Conservation (phyloP, 768 basidiomycete genomes). For the Mycena vitilis region DNA sequence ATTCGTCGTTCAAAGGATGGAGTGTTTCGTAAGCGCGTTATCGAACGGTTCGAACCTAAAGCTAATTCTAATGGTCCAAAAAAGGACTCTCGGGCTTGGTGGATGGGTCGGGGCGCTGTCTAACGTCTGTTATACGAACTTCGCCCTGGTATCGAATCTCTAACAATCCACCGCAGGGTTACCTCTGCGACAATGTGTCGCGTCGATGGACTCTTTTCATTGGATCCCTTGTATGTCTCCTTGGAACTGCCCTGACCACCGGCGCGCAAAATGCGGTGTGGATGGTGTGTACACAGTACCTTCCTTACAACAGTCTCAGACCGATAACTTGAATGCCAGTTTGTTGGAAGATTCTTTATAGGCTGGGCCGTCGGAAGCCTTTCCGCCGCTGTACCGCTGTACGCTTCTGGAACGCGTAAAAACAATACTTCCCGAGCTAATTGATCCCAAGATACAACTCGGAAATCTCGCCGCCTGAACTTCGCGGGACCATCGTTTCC, state of each 20-base stretch:
- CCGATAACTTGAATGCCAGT: conserved; percentile 18
- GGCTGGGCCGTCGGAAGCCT: conserved; percentile 71
- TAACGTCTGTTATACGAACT: conserved; percentile 19
- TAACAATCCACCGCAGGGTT: conserved; percentile 21
- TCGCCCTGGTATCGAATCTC: not conserved
- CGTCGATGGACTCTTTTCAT: conserved; percentile 38
- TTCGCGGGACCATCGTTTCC: conserved; percentile 50
- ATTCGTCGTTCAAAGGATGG: conserved; percentile 39
- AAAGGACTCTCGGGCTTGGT: conserved; percentile 37
- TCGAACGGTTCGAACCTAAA: not conserved
- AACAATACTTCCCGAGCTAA: conserved; percentile 35
- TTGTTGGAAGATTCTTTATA: conserved; percentile 63
- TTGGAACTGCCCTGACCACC: conserved; percentile 37
- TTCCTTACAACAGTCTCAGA: not conserved
- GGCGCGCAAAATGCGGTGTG: conserved; percentile 36
- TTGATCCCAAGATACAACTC: conserved; percentile 46
- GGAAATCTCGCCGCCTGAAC: conserved; percentile 52
- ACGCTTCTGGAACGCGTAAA: conserved; percentile 14
- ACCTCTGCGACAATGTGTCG: conserved; percentile 38
- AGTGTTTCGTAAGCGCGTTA: conserved; percentile 37
- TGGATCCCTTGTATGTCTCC: conserved; percentile 34
- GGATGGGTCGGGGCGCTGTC: conserved; percentile 38
- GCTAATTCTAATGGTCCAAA: not conserved
- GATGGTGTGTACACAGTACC: conserved; percentile 25
- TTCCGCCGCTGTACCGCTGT: conserved; percentile 46